These are phyloP conservation scores for Pinus albicaulis DNA, from an alignment of 75 land plant genomes.

Conservation along the genomic window DNA sequence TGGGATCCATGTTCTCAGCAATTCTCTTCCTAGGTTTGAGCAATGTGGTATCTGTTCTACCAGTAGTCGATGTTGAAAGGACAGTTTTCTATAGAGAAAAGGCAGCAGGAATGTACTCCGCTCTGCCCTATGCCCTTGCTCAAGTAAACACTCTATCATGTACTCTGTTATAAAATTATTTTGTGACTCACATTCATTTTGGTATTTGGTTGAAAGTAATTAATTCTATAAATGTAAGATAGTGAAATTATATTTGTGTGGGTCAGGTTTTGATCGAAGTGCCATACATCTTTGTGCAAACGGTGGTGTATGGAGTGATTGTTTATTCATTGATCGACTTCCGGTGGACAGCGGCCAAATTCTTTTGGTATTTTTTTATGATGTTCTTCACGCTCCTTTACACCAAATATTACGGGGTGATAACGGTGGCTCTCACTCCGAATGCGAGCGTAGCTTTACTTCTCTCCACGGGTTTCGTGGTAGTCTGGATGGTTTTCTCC, in stretches of 20 bases:
- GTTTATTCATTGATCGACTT: conserved; percentile 15
- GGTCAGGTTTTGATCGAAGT: conserved; percentile 20
- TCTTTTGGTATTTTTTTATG: conserved; percentile 16
- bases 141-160: conserved; percentile 36
- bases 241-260: not conserved
- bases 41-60: conserved; percentile 63
- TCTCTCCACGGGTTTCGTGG: conserved; percentile 4
- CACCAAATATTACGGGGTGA: conserved; percentile 20
- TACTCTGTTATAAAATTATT: no score
- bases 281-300: conserved; percentile 12
- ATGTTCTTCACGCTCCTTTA: conserved; percentile 11
- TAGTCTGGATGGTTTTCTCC: conserved; percentile 17
- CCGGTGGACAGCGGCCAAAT: conserved; percentile 10
- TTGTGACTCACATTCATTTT: no score
- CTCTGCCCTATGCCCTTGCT: conserved; percentile 77
- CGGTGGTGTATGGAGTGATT: conserved; percentile 8
- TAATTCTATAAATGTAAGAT: no score
- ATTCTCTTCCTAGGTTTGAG: conserved; percentile 65
- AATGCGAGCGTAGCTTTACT: conserved; percentile 12
- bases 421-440: conserved; percentile 17
- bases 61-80: conserved; percentile 73
- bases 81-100: conserved; percentile 83
- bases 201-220: no score
- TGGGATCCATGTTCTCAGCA: conserved; percentile 85
- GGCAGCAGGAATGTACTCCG: conserved; percentile 89